Base-by-base conservation (phyloP, 2,329 filamentous ascomycete genomes). In the Colletotrichum coccodes region DNA sequence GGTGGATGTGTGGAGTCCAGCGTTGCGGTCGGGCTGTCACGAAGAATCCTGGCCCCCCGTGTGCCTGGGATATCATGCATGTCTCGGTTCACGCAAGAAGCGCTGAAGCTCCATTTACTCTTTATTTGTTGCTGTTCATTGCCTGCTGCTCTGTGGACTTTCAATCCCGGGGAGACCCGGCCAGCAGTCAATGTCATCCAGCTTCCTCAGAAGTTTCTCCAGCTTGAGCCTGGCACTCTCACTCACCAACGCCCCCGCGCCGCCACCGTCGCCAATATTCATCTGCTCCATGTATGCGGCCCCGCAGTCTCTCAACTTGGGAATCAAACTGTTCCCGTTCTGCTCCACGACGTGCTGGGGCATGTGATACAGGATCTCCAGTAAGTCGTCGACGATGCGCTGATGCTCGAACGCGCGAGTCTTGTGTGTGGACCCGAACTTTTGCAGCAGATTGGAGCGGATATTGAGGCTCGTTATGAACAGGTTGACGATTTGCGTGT, bases 291-390 rank as follows among this genome's bases (percentile, higher is more conserved):
- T 69, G 30, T 80, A 78, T 0, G 77, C 79, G 5, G 76, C 75
- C 1, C 78, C 79, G 57, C 80, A 77, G 56, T 80, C 79, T 23
- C 79, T 72, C 30, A 80, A 74, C 68, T 81, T 81, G n/a, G 78
- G 75, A n/a, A 80, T 75, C 0, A 79, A 47, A 42, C 76, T 77
- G 18, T 73, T 72, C 0, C 78, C 78, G 57, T 79, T 79, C 6
- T 77, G 76, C 62, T 80, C 75, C 14, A 80, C 75, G 0, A 78
- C 75, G 6, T 76, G 72, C 6, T 73, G 71, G 12, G 78, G 77
- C 12, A 80, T 74, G 28, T 79, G 78, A 34, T 79, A 75, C 0
- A 81, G 49, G 0, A 80, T 78, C 56, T 80, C 79, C 2, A 81
- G 64, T 3, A 81, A 57, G 61, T 80, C 79, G 8, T 79, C 78